Conservation (phyloP, 164 flowering plant genomes). For the Magnolia sinica region DNA sequence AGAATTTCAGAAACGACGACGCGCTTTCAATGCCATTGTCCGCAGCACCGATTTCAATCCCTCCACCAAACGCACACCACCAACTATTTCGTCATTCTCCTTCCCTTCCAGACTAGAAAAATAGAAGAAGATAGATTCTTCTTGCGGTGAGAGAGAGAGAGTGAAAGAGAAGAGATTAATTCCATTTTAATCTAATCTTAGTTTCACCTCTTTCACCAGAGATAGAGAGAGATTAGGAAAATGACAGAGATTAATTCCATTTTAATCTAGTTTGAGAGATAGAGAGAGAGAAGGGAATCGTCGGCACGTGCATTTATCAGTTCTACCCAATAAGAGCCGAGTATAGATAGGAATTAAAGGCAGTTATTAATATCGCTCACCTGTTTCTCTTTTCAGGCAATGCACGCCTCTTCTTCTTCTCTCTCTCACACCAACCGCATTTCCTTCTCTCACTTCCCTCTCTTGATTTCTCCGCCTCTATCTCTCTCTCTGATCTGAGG, state of each 20-base stretch:
- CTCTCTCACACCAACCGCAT: slow-evolving; percentile 9
- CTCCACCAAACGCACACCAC: background rate
- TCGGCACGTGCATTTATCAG: slow-evolving; percentile 40
- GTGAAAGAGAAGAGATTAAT: background rate
- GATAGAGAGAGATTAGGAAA: background rate
- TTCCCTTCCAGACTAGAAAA: background rate
- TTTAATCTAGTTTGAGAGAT: background rate
- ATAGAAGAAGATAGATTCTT: background rate
- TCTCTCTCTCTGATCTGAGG: background rate
- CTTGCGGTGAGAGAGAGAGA: background rate
- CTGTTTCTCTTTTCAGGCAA: slow-evolving; percentile 39
- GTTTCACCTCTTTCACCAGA: background rate
- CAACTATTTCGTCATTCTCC: background rate
- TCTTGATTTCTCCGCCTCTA: background rate
- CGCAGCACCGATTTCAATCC: background rate
- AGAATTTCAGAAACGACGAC: background rate
- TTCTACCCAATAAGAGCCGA: slow-evolving; percentile 12
- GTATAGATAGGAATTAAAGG: slow-evolving; percentile 4
- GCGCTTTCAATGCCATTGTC: background rate
- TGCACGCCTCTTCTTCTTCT: slow-evolving; percentile 9
- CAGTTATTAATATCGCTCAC: slow-evolving; percentile 36
- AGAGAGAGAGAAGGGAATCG: background rate
- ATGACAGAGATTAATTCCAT: background rate
- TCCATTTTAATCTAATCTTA: background rate
- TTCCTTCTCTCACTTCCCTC: background rate